Evolutionary conservation across 1,139 yeast species (phyloP), one percentile per base, ranked within the genome.

Genomic region (Candida glucosophila): DNA sequence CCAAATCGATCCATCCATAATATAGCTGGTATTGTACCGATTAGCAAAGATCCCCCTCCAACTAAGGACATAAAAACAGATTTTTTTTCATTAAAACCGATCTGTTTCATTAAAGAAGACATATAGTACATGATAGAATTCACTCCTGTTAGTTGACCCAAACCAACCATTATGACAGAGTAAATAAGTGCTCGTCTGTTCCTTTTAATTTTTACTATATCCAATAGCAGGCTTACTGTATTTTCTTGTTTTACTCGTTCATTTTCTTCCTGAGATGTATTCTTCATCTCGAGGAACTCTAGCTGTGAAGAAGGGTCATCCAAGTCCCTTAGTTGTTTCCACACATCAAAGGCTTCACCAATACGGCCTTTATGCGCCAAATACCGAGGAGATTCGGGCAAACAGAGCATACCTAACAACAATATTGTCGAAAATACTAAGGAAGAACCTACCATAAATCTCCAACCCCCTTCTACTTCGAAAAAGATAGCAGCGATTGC

Each of bases 11-110:
- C 79, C 77, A 73, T 73, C 49, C 52, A 71, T 30, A 71, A 41
- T 29, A 72, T 65, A 7, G 77, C 79, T 5, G 80, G 80, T 36
- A 73, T 71, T 5, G 78, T 66, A 40, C 79, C 79, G 12, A 74
- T 22, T 30, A 73, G 44, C 28, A 74, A 51, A 2, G 79, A 56
- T 13, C 76, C 79, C 39, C 79, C 79, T 29, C 79, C 78, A 12
- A 73, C 79, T 44, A 68, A 55, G 5, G 74, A 67, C 73, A 68
- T 67, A 40, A 66, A 67, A 6, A 68, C 73, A 12, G 72, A 47
- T 29, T 56, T 48, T 36, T 65, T 65, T 7, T 44, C 41, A 27
- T 41, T 28, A 41, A 68, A 67, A 4, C 73, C 73, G 33, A 67
- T 67, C 14, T 53, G 44, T 3, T 33, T 40, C 72, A 73, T 64